These are phyloP conservation scores for Ophiostoma australiae DNA, from an alignment of 2,329 filamentous ascomycete species.

Conservation along the genomic window DNA sequence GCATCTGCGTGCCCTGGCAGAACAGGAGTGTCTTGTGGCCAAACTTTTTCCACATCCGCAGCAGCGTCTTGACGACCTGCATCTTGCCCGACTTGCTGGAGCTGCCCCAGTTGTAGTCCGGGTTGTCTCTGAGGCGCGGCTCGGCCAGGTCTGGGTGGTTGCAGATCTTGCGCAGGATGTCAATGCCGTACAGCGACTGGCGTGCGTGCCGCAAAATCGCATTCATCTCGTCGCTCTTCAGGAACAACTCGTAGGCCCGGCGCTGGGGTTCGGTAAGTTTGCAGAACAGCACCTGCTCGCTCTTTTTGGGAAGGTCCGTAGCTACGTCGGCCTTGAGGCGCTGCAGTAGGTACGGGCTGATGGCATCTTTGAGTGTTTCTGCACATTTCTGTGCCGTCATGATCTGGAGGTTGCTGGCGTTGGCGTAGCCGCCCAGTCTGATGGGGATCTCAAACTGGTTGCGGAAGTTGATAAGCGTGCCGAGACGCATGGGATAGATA, in stretches of 20 bases:
- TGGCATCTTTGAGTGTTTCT: conserved; percentile 86
- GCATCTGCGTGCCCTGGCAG: conserved; percentile 88
- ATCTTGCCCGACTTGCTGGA: conserved; percentile 85
- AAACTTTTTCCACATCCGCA: conserved; percentile 82
- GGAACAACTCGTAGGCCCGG: conserved; percentile 72
- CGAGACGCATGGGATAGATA: conserved; percentile 91
- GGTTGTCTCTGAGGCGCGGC: conserved; percentile 50
- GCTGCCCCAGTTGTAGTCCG: conserved; percentile 71
- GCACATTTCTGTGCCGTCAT: conserved; percentile 93
- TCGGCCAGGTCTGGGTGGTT: conserved; percentile 91
- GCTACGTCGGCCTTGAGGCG: conserved; percentile 92
- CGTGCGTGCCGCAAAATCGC: conserved; percentile 69
- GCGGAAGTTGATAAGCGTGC: conserved; percentile 84
- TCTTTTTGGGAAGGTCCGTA: conserved; percentile 89
- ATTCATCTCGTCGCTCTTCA: conserved; percentile 79
- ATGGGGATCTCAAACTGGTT: conserved; percentile 93
- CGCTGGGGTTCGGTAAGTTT: conserved; percentile 78
- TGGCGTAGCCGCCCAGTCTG: conserved; percentile 86
- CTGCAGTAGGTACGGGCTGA: conserved; percentile 88
- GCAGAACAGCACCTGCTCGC: conserved; percentile 92
- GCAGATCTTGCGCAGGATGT: conserved; percentile 90
- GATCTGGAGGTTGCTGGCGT: conserved; percentile 88
- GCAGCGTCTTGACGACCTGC: conserved; percentile 82
- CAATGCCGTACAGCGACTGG: conserved; percentile 83
- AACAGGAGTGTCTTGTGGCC: conserved; percentile 93